Evolutionary conservation across 306 rosid genomes (phyloP).

Genomic region (Rubus parviflorus): DNA sequence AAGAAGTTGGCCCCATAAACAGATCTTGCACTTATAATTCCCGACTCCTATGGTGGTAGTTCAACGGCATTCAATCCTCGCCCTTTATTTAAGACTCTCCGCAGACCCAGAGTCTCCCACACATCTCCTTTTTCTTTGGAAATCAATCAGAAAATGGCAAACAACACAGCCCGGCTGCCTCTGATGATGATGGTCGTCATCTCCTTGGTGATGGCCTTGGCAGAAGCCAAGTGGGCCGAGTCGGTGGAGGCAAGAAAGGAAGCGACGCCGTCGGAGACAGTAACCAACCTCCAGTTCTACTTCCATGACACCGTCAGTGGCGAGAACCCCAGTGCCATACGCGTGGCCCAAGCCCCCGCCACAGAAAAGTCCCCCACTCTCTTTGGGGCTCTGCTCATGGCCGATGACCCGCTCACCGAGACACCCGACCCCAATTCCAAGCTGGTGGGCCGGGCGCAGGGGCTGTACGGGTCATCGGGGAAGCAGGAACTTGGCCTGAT

Average conservation of each 20-base stretch:
- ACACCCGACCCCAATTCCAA: constrained; percentile 68
- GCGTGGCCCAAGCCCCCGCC: constrained; percentile 48
- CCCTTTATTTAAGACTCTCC: not conserved
- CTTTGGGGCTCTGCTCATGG: constrained; percentile 64
- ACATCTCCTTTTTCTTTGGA: not conserved
- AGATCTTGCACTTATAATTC: not conserved
- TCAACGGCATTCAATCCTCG: not conserved
- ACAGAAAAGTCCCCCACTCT: constrained; percentile 40
- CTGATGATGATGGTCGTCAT: constrained; percentile 8
- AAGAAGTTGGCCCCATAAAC: not conserved
- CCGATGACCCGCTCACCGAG: constrained; percentile 70
- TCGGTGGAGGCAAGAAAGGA: constrained; percentile 27
- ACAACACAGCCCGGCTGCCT: constrained; percentile 16
- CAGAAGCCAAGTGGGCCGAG: constrained; percentile 35
- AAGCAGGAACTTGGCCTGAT: constrained; percentile 59
- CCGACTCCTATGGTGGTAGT: not conserved
- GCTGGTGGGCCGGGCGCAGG: constrained; percentile 76
- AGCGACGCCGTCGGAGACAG: constrained; percentile 8
- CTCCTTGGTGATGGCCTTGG: constrained; percentile 10
- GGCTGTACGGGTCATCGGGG: constrained; percentile 59
- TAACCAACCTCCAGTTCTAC: constrained; percentile 69
- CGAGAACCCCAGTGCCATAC: constrained; percentile 57
- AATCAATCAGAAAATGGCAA: constrained; percentile 39
- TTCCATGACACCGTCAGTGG: constrained; percentile 82
- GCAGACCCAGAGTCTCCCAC: not conserved